Base-by-base conservation (phyloP, 208 protist species). In the Crithidia sp. region DNA sequence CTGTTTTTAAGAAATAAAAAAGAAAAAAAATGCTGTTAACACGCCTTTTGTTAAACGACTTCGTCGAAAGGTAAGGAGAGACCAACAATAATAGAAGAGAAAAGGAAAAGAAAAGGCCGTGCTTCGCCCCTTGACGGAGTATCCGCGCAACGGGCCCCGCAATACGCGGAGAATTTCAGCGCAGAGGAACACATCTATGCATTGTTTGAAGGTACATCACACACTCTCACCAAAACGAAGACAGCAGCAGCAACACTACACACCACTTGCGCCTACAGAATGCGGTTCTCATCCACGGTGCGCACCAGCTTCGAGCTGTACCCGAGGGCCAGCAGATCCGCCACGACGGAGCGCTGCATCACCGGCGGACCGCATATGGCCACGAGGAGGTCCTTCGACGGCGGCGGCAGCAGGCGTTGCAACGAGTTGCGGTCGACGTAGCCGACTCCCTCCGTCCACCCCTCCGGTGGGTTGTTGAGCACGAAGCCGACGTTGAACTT, bases 351-450 rank as follows among this genome's bases (percentile, higher is more conserved):
- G 76, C 76, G 82, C 85, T 94, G 89, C 89, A 94, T 94, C 37
- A 89, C 83, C 50, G 82, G 85, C 36, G 89, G 89, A 4, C 89
- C 89, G 72, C 89, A 94, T 64, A 94, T 91, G n/a, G 81, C 89
- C 7, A 94, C 72, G n/a, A 94, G 72, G 56, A 91, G 71, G 58
- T 89, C 89, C 57, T 88, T 82, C 17, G 79, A 84, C 37, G 89
- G 86, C 2, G 84, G 67, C 53, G 79, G 88, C 52, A 93, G 53
- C 19, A 55, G 66, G 12, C 67, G 72, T 54, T 85, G 82, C 47
- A 92, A 62, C 0, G 75, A 66, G 28, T 39, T 16, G 3, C 68
- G 56, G 40, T 87, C 82, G 40, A 92, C 74, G 73, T 85, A 92
- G 36, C 84, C 87, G 17, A 92, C 87, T 47, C 88, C 87, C 49